Base-by-base conservation (phyloP, 1,284 basidiomycete genomes). In the Rhodotorula glutinis region DNA sequence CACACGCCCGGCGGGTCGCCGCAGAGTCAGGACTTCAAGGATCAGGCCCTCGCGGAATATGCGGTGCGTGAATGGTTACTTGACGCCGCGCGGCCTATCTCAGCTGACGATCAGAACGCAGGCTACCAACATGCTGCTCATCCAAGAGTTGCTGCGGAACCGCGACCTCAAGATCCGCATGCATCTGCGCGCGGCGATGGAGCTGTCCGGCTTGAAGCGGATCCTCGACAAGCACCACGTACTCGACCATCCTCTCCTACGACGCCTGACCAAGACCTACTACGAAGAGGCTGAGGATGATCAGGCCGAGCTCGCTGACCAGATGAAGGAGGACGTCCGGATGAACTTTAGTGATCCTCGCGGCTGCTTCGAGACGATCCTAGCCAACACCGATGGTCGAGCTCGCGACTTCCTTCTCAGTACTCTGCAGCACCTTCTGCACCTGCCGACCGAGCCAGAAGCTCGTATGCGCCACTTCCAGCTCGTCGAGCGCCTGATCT, bases 401-500 rank as follows among this genome's bases (percentile, higher is more conserved):
- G 92, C 93, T 2, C 84, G 85, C 74, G 88, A 91, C 72, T 90
- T 96, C 77, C 90, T 98, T 77, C 81, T 96, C 57, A 91, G 91
- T 33, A 89, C 92, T 76, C 85, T 98, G 83, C 91, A 94, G 76
- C 94, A 98, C 79, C 78, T 98, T 63, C 81, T 98, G 46, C 84
- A 98, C 68, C 91, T 98, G 72, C 86, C 88, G 67, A 89, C 91
- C 73, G 92, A 97, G 67, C 91, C 89, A 4, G 87, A 89, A 43
- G 84, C 88, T 43, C 84, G 91, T 77, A 85, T 86, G 43, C 89
- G 93, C 74, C 91, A 94, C 79, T 97, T 91, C 79, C 92, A 93
- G 79, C 85, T 99, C 57, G 85, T 99, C 75, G 92, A 98, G 78
- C 88, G 90, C n/a, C 82, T 98, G 57, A 86, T 98, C 56, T 88